phyloP scores from a whole-genome alignment of 495 filamentous ascomycete species.

The Aspergillus conjunctus region DNA sequence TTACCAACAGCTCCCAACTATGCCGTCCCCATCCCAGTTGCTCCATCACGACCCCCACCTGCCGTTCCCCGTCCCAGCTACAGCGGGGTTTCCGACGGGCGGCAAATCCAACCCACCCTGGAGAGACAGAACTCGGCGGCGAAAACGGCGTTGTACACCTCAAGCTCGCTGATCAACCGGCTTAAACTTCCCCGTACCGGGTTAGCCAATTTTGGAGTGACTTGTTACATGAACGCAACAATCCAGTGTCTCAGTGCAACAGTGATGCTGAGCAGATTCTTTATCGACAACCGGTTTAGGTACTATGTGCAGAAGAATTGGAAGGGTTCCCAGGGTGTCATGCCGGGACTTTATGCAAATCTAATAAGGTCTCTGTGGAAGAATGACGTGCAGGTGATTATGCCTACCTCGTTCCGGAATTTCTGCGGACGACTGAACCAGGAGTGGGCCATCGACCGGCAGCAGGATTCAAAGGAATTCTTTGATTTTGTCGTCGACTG shows the following conservation, averaged over 20 bases:
- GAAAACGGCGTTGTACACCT: conserved; percentile 49
- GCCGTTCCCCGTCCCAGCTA: conserved; percentile 84
- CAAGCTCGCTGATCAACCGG: conserved; percentile 43
- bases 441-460: conserved; percentile 62
- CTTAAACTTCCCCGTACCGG: conserved; percentile 69
- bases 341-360: conserved; percentile 74
- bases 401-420: conserved; percentile 55
- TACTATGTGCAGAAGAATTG: conserved; percentile 63
- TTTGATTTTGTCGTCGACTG: conserved; percentile 71
- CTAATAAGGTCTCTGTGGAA: conserved; percentile 74
- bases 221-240: conserved; percentile 89
- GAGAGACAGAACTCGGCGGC: conserved; percentile 49
- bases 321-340: conserved; percentile 74
- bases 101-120: conserved; percentile 55
- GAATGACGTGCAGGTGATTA: conserved; percentile 64
- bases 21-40: conserved; percentile 45
- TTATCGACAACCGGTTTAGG: conserved; percentile 60
- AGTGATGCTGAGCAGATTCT: conserved; percentile 67
- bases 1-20: conserved; percentile 35
- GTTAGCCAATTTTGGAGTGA: conserved; percentile 75
- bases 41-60: conserved; percentile 70
- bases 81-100: conserved; percentile 77
- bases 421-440: conserved; percentile 59
- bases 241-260: conserved; percentile 83
- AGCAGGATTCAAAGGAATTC: conserved; percentile 82